Evolutionary conservation across 768 basidiomycete species (phyloP).

Genomic region (Fomitopsis serialis): DNA sequence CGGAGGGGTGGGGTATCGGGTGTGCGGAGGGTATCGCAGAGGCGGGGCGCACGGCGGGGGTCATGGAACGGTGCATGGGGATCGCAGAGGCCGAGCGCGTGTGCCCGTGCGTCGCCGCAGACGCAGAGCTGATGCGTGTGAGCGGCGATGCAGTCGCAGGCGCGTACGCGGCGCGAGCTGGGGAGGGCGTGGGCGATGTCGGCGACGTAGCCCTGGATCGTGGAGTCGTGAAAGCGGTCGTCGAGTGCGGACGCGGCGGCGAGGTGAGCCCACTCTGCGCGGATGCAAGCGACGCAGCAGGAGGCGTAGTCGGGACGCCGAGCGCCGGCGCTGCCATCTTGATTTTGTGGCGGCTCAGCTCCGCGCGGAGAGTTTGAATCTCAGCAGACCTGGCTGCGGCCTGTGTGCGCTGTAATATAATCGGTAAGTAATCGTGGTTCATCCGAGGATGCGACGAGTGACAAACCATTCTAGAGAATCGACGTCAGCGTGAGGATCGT

Average conservation of each 20-base stretch:
- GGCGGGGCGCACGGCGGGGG: constrained; percentile 36
- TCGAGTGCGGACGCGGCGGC: constrained; percentile 21
- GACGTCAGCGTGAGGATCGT: constrained; percentile 11
- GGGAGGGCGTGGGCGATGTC: constrained; percentile 20
- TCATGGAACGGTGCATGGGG: constrained; percentile 42
- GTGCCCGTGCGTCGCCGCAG: constrained; percentile 21
- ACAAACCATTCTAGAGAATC: constrained; percentile 46
- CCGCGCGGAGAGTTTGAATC: constrained; percentile 59
- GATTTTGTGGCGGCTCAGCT: constrained; percentile 55
- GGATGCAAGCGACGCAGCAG: constrained; percentile 15
- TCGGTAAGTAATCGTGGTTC: constrained; percentile 3
- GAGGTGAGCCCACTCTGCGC: constrained; percentile 12
- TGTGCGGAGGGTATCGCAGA: constrained; percentile 37
- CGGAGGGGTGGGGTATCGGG: constrained; percentile 20
- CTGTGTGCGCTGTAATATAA: constrained; percentile 43
- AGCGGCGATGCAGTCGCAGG: constrained; percentile 37
- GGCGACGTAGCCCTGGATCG: constrained; percentile 25
- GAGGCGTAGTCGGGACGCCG: constrained; percentile 25
- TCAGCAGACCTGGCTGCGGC: constrained; percentile 69
- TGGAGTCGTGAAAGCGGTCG: constrained; percentile 14
- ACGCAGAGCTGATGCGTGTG: constrained; percentile 47
- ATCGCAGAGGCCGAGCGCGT: constrained; percentile 51
- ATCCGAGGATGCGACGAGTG: background rate
- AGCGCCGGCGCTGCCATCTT: constrained; percentile 31
- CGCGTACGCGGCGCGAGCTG: constrained; percentile 21